Evolutionary conservation across 768 basidiomycete species (phyloP).

Genomic region (Serendipita sp.): DNA sequence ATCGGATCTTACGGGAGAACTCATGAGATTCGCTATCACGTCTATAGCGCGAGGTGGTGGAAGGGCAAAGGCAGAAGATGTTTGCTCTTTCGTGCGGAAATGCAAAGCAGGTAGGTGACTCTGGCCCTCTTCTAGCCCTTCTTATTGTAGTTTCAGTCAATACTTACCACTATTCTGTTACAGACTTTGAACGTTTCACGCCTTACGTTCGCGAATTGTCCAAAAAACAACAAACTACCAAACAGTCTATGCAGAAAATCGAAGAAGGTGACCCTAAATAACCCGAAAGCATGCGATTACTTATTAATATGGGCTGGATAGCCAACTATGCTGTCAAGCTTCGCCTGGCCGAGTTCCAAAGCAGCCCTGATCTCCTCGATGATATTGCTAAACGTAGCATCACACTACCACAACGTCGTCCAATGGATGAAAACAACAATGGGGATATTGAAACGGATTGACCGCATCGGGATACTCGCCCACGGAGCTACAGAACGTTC

Average conservation of each 20-base stretch:
- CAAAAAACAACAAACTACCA: slow-evolving; percentile 79
- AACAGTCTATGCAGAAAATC: slow-evolving; percentile 83
- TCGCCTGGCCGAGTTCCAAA: background rate
- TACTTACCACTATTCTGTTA: slow-evolving; percentile 4
- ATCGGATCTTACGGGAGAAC: slow-evolving; percentile 88
- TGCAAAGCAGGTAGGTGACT: slow-evolving; percentile 48
- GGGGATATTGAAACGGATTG: background rate
- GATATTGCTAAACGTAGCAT: background rate
- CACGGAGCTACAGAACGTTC: too few relatives aligned
- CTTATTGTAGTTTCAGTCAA: background rate
- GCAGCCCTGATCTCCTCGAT: background rate
- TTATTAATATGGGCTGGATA: background rate
- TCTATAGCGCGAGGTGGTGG: slow-evolving; percentile 46
- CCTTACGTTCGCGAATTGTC: slow-evolving; percentile 54
- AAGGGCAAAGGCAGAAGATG: slow-evolving; percentile 34
- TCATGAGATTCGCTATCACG: slow-evolving; percentile 91
- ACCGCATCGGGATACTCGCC: background rate
- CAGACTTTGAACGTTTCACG: slow-evolving; percentile 67
- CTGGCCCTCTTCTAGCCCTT: background rate
- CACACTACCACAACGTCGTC: background rate
- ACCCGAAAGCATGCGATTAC: background rate
- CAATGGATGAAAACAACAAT: background rate
- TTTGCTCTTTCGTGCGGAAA: slow-evolving; percentile 54
- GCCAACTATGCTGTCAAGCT: background rate
- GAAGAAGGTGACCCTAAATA: slow-evolving; percentile 56